Evolutionary conservation across 768 basidiomycete genomes (phyloP), one percentile per base, ranked within the genome.

Genomic region (Suillus americanus): DNA sequence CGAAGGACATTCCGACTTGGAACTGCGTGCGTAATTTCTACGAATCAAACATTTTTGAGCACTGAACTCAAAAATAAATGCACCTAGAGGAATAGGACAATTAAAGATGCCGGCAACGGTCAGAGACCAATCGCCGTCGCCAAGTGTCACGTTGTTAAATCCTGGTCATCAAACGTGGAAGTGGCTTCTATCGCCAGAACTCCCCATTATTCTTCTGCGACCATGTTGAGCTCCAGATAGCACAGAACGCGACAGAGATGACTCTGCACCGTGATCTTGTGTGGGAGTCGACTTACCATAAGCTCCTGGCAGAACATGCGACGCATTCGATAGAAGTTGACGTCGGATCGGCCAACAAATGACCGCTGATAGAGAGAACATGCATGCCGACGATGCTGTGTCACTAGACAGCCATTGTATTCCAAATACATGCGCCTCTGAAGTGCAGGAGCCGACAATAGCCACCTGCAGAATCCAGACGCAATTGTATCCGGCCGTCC

Each of bases 51-150:
- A n/a, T n/a, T n/a, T n/a, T 38, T 41, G 14, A 16, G 16, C 16
- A 18, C 38, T 2, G 16, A 41, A 41, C 5, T 18, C 40, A 41
- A 41, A 41, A 16, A 41, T 41, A 41, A 16, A 41, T 41, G 40
- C 18, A 7, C 40, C 40, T 7, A 18, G 40, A 41, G 16, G 2
- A 41, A 41, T 41, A 33, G 33, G 33, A 6, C 33, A 33, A 6
- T 5, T 33, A 33, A 33, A 33, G 33, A 33, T 33, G 0, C 33
- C 33, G 6, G 33, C 3, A 5, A 33, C 33, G 6, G 6, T 41
- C 40, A 18, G 16, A 41, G 5, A 41, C 6, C 40, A 41, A 16
- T 83, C 41, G 18, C 18, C 41, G 7, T 13, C 16, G 16, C 14
- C 40, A 7, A 18, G 40, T 18, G 16, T 7, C 7, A 5, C 16